Base-by-base conservation (phyloP, 768 basidiomycete genomes). In the Pisolithus marmoratus region DNA sequence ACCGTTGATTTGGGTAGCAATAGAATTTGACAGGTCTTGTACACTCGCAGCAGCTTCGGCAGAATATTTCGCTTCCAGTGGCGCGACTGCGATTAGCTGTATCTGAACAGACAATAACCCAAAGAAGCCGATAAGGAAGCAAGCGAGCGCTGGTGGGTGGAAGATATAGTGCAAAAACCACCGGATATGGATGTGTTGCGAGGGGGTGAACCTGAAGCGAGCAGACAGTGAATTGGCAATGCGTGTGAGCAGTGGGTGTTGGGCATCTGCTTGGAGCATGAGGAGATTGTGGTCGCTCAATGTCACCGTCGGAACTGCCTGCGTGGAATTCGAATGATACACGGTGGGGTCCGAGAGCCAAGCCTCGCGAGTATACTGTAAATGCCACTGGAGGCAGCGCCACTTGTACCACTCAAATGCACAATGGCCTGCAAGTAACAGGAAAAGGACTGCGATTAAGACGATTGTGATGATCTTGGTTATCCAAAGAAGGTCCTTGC, bases 141-240 rank as follows among this genome's bases (percentile, higher is more conserved):
- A 90, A 0, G 90, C 87, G 42, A 95, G 78, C 1, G 92, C 94
- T 1, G 91, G 89, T 2, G 92, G 83, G 63, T 97, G 90, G 67
- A 93, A 90, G 53, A 99, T 74, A 71, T 96, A 96, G 60, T 88
- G 80, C 61, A 89, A 75, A 70, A 95, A 91, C 91, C 93, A 99
- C 53, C 84, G 82, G 17, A 90, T 68, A 59, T 89, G 79, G 23
- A 77, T 79, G 59, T 90, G 80, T 53, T 86, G 77, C 36, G 76
- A 69, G 6, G 84, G 78, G 8, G 77, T 75, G 53, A 92, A 71
- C 40, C 68, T 78, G 29, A 91, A 62, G 46, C 69, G 64, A 5
- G 69, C 52, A 6, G 81, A 73, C 6, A 91, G 53, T 20, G 65
- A 65, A 63, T 84, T 82, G 38, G 79, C 75, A 52, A 89, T 74